phyloP scores from a whole-genome alignment of 257 asterid genomes.

The Knoxia roxburghii region DNA sequence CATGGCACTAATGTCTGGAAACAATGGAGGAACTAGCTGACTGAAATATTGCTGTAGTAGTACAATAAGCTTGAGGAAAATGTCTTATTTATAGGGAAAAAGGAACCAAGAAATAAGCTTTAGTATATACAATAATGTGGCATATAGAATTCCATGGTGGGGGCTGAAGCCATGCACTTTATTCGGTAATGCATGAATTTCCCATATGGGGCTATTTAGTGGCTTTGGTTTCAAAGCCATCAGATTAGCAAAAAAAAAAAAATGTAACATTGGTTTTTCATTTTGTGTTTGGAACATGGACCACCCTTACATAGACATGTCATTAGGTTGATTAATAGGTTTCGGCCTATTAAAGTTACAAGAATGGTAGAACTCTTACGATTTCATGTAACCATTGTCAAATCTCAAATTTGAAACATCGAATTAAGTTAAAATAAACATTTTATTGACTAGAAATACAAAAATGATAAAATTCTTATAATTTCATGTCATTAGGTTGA shows the following conservation, averaged over 20 bases:
- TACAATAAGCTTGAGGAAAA: constrained; percentile 10
- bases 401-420: too few relatives aligned
- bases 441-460: too few relatives aligned
- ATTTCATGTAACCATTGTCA: too few relatives aligned
- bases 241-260: constrained; percentile 18
- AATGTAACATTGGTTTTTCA: not conserved
- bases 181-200: constrained; percentile 27
- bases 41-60: constrained; percentile 18
- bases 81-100: constrained; percentile 46
- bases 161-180: constrained; percentile 32
- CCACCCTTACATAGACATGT: too few relatives aligned
- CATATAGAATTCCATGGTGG: constrained; percentile 18
- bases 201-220: constrained; percentile 7
- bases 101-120: constrained; percentile 6
- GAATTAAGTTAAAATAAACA: too few relatives aligned
- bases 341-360: too few relatives aligned
- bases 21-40: not conserved
- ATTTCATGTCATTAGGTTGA: too few relatives aligned
- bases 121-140: not conserved
- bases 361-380: too few relatives aligned
- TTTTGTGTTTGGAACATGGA: too few relatives aligned
- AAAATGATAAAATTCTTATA: too few relatives aligned
- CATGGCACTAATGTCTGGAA: constrained; percentile 27
- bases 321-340: too few relatives aligned
- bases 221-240: constrained; percentile 5